Evolutionary conservation across 495 filamentous ascomycete genomes (phyloP).

Genomic region (Choiromyces venosus): DNA sequence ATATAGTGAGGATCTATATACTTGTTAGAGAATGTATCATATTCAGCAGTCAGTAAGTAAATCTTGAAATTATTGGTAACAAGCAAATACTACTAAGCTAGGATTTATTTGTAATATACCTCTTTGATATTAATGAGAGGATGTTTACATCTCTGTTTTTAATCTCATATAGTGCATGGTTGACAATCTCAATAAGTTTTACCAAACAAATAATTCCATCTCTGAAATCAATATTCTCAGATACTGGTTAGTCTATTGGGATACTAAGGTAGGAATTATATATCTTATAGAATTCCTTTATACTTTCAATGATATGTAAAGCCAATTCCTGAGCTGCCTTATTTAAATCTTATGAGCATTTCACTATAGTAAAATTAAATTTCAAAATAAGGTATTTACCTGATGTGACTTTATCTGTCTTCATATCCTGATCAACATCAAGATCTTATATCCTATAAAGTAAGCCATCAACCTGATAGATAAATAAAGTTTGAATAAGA

Average conservation of each 20-base stretch:
- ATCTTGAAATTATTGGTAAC: neutral
- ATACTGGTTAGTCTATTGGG: neutral
- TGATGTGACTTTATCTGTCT: neutral
- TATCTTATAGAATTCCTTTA: neutral
- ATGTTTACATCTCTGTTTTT: neutral
- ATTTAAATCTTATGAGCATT: neutral
- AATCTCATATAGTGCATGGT: neutral
- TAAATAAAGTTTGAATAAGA: neutral
- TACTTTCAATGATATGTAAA: neutral
- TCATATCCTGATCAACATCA: neutral
- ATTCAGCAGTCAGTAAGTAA: conserved; percentile 10
- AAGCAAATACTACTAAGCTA: neutral
- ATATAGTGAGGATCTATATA: neutral
- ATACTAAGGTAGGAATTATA: neutral
- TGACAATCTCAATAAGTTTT: neutral
- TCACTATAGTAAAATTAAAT: neutral
- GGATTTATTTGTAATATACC: neutral
- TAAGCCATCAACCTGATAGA: neutral
- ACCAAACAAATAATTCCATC: neutral
- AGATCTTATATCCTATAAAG: neutral
- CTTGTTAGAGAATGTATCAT: conserved; percentile 7
- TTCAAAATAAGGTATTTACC: conserved; percentile 4
- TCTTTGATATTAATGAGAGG: neutral
- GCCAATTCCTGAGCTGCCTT: neutral
- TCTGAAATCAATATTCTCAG: neutral